phyloP scores from a whole-genome alignment of 2,329 filamentous ascomycete species.

The Seiridium unicorne region DNA sequence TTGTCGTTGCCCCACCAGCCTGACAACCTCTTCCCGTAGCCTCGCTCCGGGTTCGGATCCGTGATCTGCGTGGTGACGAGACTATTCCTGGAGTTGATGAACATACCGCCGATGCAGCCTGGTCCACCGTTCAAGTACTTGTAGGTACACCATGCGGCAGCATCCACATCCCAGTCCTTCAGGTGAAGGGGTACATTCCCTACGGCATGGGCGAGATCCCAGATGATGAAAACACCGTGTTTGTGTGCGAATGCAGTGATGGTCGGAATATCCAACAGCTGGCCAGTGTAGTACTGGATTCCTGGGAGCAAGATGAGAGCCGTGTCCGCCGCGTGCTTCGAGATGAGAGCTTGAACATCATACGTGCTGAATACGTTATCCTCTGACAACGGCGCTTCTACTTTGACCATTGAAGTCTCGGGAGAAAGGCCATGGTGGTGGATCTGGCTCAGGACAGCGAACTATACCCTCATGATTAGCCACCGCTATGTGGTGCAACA shows the following conservation, averaged over 20 bases:
- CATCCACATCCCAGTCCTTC: constrained; percentile 78
- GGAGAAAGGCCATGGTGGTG: constrained; percentile 64
- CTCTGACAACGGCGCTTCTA: constrained; percentile 52
- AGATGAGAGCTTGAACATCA: constrained; percentile 66
- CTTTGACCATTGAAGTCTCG: constrained; percentile 64
- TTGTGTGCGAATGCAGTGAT: constrained; percentile 71
- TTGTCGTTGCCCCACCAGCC: constrained; percentile 83
- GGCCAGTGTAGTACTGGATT: constrained; percentile 79
- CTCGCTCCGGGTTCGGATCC: constrained; percentile 31
- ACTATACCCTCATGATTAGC: constrained; percentile 45
- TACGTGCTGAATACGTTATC: constrained; percentile 60
- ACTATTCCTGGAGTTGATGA: constrained; percentile 68
- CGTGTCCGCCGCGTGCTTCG: constrained; percentile 61
- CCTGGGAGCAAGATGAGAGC: constrained; percentile 74
- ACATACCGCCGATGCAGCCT: constrained; percentile 70
- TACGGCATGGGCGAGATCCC: constrained; percentile 78
- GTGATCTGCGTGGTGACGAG: constrained; percentile 29
- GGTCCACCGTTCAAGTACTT: constrained; percentile 81
- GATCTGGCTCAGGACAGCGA: constrained; percentile 75
- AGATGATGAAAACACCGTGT: constrained; percentile 67
- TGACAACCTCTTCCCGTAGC: constrained; percentile 56
- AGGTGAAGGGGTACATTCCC: constrained; percentile 73
- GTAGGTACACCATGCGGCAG: constrained; percentile 77
- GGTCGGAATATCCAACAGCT: constrained; percentile 69
- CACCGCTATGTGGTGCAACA: constrained; percentile 4